Percentiles rank a stretch among this genome's conserved stretches.
phyloP scores from a whole-genome alignment of 1,284 basidiomycete species.

The Tylopilus sp. region DNA sequence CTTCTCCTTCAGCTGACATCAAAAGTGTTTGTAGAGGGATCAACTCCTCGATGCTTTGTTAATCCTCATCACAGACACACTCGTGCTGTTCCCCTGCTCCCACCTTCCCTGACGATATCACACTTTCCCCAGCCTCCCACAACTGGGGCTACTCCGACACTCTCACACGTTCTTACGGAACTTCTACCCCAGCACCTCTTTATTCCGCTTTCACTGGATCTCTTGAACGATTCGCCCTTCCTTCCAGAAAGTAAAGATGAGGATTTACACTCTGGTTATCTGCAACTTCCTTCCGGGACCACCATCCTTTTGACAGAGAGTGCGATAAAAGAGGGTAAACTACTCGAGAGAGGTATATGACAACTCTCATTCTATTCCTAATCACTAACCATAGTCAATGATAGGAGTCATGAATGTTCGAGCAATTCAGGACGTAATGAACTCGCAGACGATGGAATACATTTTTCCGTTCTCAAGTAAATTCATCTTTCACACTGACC shows the following conservation, averaged over 20 bases:
- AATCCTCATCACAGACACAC: conserved; percentile 51
- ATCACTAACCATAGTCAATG: background rate
- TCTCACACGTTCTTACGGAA: conserved; percentile 50
- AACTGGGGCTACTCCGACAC: conserved; percentile 38
- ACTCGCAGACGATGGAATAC: conserved; percentile 70
- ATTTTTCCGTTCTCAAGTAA: conserved; percentile 70
- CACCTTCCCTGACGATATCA: conserved; percentile 63
- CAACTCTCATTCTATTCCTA: background rate
- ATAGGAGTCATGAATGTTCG: conserved; percentile 67
- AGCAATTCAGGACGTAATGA: conserved; percentile 66
- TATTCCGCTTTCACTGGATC: conserved; percentile 53
- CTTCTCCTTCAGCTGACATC: conserved; percentile 63
- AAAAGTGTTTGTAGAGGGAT: conserved; percentile 52
- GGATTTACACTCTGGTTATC: conserved; percentile 67
- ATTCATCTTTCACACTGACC: conserved; percentile 75
- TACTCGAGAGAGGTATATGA: conserved; percentile 55
- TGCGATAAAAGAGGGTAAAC: conserved; percentile 61
- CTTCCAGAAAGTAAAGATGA: conserved; percentile 69
- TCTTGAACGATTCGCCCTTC: conserved; percentile 61
- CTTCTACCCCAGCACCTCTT: conserved; percentile 51
- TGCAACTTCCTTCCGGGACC: conserved; percentile 70
- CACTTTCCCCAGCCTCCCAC: conserved; percentile 50
- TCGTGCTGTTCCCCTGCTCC: conserved; percentile 62
- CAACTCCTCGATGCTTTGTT: background rate
- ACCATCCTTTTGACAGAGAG: conserved; percentile 66